Percentiles rank a stretch among this genome's conserved stretches.
Conservation (phyloP, 2,329 filamentous ascomycete genomes). For the Pseudogymnoascus sp. region DNA sequence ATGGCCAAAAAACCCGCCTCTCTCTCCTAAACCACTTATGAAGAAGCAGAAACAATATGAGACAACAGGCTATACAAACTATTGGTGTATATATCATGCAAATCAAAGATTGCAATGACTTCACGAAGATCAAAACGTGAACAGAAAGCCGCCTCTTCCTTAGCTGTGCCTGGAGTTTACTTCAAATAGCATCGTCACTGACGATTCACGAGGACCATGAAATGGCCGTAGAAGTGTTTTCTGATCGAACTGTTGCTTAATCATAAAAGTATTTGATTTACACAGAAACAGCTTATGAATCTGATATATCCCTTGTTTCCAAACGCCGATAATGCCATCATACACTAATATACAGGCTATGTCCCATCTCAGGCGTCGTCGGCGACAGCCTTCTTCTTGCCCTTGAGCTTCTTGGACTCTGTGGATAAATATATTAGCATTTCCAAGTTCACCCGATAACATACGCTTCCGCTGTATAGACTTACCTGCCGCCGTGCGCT, state of each 20-base stretch:
- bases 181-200: neutral
- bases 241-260: neutral
- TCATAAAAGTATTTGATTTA: conserved; percentile 8
- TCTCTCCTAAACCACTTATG: neutral
- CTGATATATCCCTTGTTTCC: conserved; percentile 14
- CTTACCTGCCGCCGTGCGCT: conserved; percentile 49
- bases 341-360: conserved; percentile 21
- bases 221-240: neutral
- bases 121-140: neutral
- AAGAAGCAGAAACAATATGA: neutral
- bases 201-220: neutral
- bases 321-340: conserved; percentile 26
- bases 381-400: conserved; percentile 33
- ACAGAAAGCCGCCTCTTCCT: neutral
- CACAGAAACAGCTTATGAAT: conserved; percentile 5
- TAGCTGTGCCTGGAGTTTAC: neutral
- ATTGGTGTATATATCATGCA: neutral
- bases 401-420: conserved; percentile 40
- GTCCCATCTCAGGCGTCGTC: neutral
- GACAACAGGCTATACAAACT: neutral
- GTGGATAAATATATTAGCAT: conserved; percentile 13
- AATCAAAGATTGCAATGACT: neutral
- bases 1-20: neutral
- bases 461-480: neutral
- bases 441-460: neutral